A percentile compares a stretch with the other conserved stretches of the same genome.
phyloP scores from a whole-genome alignment of 768 basidiomycete genomes.

The Myochromella boudieri region DNA sequence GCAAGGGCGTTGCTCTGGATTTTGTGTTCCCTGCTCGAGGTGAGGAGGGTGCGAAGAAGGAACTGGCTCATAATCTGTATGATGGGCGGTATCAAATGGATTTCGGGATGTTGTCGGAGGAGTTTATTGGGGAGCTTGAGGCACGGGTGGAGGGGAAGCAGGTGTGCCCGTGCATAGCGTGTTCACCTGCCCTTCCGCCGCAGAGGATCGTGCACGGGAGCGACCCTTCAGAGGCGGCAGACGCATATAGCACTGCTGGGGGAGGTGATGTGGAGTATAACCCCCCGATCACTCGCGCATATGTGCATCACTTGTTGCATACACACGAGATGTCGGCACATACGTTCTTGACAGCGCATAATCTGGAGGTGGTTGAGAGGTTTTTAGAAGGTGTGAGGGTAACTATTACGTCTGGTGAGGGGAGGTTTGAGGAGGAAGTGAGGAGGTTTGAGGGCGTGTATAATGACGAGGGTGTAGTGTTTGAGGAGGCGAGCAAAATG shows the following conservation, averaged over 20 bases:
- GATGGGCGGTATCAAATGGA: slow-evolving; percentile 54
- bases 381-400: slow-evolving; percentile 64
- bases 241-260: slow-evolving; percentile 6
- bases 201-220: slow-evolving; percentile 44
- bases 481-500: slow-evolving; percentile 48
- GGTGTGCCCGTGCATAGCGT: slow-evolving; percentile 55
- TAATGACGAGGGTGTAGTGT: slow-evolving; percentile 37
- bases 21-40: slow-evolving; percentile 62
- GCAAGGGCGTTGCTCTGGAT: slow-evolving; percentile 74
- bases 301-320: slow-evolving; percentile 81
- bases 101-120: too few species aligned
- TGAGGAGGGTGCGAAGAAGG: not conserved
- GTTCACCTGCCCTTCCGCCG: slow-evolving; percentile 43
- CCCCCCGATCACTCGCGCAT: slow-evolving; percentile 53
- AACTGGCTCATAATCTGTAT: slow-evolving; percentile 71
- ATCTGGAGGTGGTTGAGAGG: slow-evolving; percentile 61
- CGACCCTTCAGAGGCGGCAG: not conserved
- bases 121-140: too few species aligned
- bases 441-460: slow-evolving; percentile 49
- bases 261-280: slow-evolving; percentile 13
- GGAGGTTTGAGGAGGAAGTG: slow-evolving; percentile 44
- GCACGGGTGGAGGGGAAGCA: slow-evolving; percentile 6
- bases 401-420: not conserved
- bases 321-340: slow-evolving; percentile 93
- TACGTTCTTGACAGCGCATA: slow-evolving; percentile 72